phyloP scores from a whole-genome alignment of 768 basidiomycete genomes.

The Ramaria sp. region DNA sequence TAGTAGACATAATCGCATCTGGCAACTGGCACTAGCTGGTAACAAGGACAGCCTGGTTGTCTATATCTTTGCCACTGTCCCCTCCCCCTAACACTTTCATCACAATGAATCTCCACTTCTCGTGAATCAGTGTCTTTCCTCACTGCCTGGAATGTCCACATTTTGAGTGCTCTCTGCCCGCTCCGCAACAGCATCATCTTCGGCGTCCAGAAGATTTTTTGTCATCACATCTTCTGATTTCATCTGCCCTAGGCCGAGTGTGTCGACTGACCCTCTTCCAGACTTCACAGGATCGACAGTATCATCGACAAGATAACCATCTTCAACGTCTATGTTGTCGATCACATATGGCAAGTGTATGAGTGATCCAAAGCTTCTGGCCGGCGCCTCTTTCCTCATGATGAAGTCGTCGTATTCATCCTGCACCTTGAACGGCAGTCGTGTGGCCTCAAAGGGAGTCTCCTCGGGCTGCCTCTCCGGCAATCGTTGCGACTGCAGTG shows the following conservation, averaged over 20 bases:
- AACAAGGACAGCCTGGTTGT: too few relatives aligned
- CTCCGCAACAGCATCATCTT: background rate
- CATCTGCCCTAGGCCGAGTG: background rate
- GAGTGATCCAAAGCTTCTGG: background rate
- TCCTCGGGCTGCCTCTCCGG: background rate
- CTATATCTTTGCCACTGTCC: too few relatives aligned
- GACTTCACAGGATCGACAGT: background rate
- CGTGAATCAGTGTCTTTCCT: background rate
- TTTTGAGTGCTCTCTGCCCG: background rate
- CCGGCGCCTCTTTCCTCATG: background rate
- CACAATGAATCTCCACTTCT: slow-evolving; percentile 1
- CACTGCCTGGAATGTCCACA: background rate
- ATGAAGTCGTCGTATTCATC: slow-evolving; percentile 5
- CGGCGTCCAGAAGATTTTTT: too few relatives aligned
- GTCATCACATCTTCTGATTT: background rate
- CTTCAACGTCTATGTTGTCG: background rate
- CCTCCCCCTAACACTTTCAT: background rate
- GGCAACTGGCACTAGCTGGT: too few relatives aligned
- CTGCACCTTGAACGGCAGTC: background rate
- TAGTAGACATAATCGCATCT: too few relatives aligned
- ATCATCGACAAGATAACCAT: background rate
- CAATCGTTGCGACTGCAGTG: background rate
- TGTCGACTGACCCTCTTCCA: background rate
- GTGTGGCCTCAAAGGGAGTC: background rate
- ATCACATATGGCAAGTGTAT: background rate